phyloP scores from a whole-genome alignment of 2,329 filamentous ascomycete genomes.

The Emergomyces orientalis region DNA sequence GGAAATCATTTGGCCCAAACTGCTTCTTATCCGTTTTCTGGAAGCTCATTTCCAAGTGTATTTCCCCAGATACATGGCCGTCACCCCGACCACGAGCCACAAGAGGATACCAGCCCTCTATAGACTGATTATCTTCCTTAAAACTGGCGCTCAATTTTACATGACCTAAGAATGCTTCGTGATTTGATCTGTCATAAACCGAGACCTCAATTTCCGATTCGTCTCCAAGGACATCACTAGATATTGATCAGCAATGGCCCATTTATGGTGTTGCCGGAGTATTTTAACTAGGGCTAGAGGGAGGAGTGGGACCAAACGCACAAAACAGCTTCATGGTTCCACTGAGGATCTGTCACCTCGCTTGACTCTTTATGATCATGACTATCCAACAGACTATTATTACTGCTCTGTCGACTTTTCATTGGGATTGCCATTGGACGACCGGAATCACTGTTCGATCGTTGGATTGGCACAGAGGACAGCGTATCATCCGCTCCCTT shows the following conservation, averaged over 20 bases:
- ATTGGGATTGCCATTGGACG: slow-evolving; percentile 91
- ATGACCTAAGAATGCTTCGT: slow-evolving; percentile 87
- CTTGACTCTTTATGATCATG: slow-evolving; percentile 50
- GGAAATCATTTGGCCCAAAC: slow-evolving; percentile 90
- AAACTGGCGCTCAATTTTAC: slow-evolving; percentile 68
- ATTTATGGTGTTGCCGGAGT: background rate
- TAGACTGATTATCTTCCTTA: slow-evolving; percentile 57
- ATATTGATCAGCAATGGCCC: slow-evolving; percentile 22
- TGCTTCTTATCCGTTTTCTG: slow-evolving; percentile 82
- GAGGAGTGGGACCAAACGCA: slow-evolving; percentile 43
- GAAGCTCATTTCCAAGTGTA: slow-evolving; percentile 77
- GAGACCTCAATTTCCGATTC: slow-evolving; percentile 87
- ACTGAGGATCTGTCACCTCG: slow-evolving; percentile 73
- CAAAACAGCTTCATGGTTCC: slow-evolving; percentile 95
- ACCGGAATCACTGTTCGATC: slow-evolving; percentile 71
- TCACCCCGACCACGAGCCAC: slow-evolving; percentile 72
- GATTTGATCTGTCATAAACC: slow-evolving; percentile 76
- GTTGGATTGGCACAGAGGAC: slow-evolving; percentile 53
- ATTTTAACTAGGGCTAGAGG: background rate
- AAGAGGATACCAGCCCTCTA: slow-evolving; percentile 79
- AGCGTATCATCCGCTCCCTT: slow-evolving; percentile 43
- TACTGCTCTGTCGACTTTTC: slow-evolving; percentile 92
- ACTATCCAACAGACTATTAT: slow-evolving; percentile 69
- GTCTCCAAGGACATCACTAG: slow-evolving; percentile 83
- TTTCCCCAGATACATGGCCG: slow-evolving; percentile 69